Percentiles rank a stretch among this genome's conserved stretches.
These are phyloP conservation scores for Cystobasidium ongulense DNA, from an alignment of 768 basidiomycete genomes.

Conservation along the genomic window DNA sequence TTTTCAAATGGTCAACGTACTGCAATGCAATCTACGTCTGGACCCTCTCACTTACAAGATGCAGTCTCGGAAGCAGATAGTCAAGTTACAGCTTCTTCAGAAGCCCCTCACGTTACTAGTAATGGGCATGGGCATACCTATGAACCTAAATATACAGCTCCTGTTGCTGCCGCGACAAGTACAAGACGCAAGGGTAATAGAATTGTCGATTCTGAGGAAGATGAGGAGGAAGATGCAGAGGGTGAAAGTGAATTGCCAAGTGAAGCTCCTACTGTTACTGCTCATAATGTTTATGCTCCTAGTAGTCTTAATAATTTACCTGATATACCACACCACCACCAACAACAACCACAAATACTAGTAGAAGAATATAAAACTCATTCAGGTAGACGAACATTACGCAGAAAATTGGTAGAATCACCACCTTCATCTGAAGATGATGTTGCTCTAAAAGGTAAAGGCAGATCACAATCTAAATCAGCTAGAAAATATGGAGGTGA, in stretches of 20 bases:
- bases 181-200: not conserved
- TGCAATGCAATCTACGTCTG: too few relatives aligned
- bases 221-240: slow-evolving; percentile 16
- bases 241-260: slow-evolving; percentile 3
- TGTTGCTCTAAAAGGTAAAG: not conserved
- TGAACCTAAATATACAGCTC: not conserved
- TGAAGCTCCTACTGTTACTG: not conserved
- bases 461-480: not conserved
- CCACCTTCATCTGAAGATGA: not conserved
- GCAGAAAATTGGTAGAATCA: not conserved
- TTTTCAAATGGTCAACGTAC: not conserved
- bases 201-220: not conserved
- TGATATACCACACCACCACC: not conserved
- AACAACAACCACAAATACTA: not conserved
- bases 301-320: not conserved
- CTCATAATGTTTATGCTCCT: not conserved
- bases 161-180: not conserved
- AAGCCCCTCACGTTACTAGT: not conserved
- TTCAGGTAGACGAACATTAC: slow-evolving; percentile 2
- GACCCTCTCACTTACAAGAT: not conserved
- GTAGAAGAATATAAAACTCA: not conserved
- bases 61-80: not conserved
- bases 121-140: not conserved
- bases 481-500: slow-evolving; percentile 15
- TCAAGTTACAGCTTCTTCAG: not conserved